These are phyloP conservation scores for Silene noctiflora DNA, from an alignment of 179 eudicot genomes.

Conservation along the genomic window DNA sequence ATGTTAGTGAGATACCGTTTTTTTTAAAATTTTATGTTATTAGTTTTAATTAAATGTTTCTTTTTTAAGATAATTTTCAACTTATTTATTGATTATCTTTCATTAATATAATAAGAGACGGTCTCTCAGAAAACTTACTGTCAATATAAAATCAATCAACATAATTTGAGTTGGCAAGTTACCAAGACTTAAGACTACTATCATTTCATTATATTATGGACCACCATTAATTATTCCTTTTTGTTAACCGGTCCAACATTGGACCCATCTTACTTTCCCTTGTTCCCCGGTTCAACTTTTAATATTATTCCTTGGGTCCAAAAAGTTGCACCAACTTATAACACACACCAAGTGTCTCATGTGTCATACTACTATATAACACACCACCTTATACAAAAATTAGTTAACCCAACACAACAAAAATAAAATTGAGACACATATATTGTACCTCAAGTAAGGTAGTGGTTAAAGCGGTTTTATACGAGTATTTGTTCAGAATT, in stretches of 20 bases:
- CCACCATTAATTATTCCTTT: slow-evolving; percentile 29
- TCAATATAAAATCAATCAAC: not conserved
- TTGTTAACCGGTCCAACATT: slow-evolving; percentile 34
- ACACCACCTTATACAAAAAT: not conserved
- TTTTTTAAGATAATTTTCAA: too few relatives aligned
- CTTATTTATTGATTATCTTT: too few relatives aligned
- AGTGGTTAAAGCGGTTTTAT: too few relatives aligned
- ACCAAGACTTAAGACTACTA: slow-evolving; percentile 26
- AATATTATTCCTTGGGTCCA: not conserved
- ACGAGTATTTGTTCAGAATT: too few relatives aligned
- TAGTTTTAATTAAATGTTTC: too few relatives aligned
- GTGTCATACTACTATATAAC: slow-evolving; percentile 19
- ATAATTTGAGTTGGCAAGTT: slow-evolving; percentile 43
- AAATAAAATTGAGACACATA: not conserved
- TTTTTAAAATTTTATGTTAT: too few relatives aligned
- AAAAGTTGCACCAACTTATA: slow-evolving; percentile 14
- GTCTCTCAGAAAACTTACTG: too few relatives aligned
- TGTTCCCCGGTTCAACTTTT: slow-evolving; percentile 34
- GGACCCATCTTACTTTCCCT: slow-evolving; percentile 36
- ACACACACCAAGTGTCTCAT: not conserved
- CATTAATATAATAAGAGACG: too few relatives aligned
- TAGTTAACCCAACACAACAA: not conserved
- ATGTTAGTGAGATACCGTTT: too few relatives aligned
- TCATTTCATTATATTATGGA: slow-evolving; percentile 26
- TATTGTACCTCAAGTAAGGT: too few relatives aligned